A percentile compares a stretch with the other conserved stretches of the same genome.
phyloP scores from a whole-genome alignment of 257 asterid species.

The Solanum habrochaites region DNA sequence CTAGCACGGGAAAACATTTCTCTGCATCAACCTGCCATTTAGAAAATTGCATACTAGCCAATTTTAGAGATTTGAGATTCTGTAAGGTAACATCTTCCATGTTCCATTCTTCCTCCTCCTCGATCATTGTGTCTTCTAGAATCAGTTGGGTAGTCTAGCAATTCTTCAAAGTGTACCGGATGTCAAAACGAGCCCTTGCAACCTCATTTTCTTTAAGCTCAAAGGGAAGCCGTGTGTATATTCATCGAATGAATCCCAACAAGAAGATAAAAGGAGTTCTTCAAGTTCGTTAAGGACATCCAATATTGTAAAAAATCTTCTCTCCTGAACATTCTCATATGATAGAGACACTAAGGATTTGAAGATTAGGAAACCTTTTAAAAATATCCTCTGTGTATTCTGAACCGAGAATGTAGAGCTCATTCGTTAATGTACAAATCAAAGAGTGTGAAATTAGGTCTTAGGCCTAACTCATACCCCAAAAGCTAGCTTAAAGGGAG shows the following conservation, averaged over 20 bases:
- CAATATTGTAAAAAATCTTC: neutral
- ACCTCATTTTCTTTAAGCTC: neutral
- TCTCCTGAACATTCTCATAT: neutral
- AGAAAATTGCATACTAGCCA: neutral
- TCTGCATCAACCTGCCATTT: neutral
- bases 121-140: neutral
- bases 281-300: neutral
- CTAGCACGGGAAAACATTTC: neutral
- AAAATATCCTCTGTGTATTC: neutral
- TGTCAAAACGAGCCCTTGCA: neutral
- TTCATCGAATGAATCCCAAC: neutral
- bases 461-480: no score
- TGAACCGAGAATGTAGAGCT: neutral
- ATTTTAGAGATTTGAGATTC: neutral
- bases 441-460: no score
- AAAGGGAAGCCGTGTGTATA: neutral
- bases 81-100: neutral
- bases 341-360: neutral
- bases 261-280: neutral
- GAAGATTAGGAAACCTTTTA: neutral
- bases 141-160: neutral
- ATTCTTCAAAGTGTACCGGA: neutral
- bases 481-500: no score
- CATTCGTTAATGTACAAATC: no score
- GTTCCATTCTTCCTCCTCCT: neutral